A percentile compares a stretch with the other conserved stretches of the same genome.
Evolutionary conservation across 1,284 basidiomycete species (phyloP).

Genomic region (Ceratobasidium sp.): DNA sequence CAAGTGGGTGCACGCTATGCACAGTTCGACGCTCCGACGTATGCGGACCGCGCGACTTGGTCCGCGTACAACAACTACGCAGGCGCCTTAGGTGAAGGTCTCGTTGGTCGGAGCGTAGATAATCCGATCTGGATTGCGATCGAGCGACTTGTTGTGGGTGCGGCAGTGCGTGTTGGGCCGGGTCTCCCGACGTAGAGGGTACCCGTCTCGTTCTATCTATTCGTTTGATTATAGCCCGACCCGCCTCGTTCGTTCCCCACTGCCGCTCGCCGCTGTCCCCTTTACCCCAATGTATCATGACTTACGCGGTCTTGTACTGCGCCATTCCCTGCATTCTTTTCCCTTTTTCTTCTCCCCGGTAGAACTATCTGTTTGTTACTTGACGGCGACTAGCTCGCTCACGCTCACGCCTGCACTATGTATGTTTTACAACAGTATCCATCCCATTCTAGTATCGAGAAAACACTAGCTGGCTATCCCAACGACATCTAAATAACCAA

Average conservation of each 20-base stretch:
- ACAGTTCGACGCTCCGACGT: constrained; percentile 69
- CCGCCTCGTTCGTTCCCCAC: constrained; percentile 29
- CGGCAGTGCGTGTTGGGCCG: constrained; percentile 76
- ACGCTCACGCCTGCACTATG: constrained; percentile 31
- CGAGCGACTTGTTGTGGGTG: constrained; percentile 61
- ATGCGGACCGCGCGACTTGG: constrained; percentile 84
- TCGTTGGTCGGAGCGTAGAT: constrained; percentile 41
- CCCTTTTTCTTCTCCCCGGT: constrained; percentile 13
- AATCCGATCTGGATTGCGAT: constrained; percentile 44
- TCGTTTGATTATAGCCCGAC: constrained; percentile 41
- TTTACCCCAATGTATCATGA: too few species aligned
- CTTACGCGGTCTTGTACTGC: neutral
- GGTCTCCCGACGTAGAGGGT: constrained; percentile 75
- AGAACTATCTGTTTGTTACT: constrained; percentile 26
- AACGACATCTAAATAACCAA: constrained; percentile 41
- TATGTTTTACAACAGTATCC: constrained; percentile 46
- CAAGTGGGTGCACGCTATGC: constrained; percentile 8
- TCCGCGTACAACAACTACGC: constrained; percentile 77
- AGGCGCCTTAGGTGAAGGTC: constrained; percentile 73
- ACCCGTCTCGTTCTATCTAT: constrained; percentile 29
- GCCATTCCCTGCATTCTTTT: constrained; percentile 21
- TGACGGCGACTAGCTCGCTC: neutral
- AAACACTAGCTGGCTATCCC: constrained; percentile 2
- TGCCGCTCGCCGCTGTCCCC: neutral
- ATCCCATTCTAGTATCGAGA: constrained; percentile 37